A percentile compares a stretch with the other conserved stretches of the same genome.
phyloP scores from a whole-genome alignment of 495 filamentous ascomycete genomes.

The Aspergillus hancockii region DNA sequence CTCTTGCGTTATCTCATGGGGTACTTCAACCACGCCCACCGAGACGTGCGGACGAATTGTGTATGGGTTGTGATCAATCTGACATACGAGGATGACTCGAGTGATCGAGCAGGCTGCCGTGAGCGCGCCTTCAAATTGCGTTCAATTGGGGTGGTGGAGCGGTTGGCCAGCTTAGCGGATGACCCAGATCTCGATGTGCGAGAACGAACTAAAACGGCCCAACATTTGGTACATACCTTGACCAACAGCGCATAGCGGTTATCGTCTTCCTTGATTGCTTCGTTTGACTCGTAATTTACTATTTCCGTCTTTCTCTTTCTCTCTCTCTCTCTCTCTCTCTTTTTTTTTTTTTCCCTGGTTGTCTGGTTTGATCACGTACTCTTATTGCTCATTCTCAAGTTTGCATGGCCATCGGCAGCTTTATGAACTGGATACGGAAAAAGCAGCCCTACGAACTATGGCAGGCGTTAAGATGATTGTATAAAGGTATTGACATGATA shows the following conservation, averaged over 20 bases:
- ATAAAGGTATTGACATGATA: not conserved
- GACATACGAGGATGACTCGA: slow-evolving; percentile 72
- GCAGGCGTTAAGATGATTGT: not conserved
- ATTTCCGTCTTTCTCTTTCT: not conserved
- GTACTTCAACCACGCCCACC: slow-evolving; percentile 67
- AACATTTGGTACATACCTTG: slow-evolving; percentile 60
- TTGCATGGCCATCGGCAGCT: too few relatives aligned
- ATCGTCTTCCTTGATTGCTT: not conserved
- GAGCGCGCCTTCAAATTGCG: slow-evolving; percentile 67
- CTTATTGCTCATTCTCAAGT: not conserved
- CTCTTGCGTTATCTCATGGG: slow-evolving; percentile 53
- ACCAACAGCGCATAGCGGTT: slow-evolving; percentile 26
- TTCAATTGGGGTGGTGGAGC: slow-evolving; percentile 68
- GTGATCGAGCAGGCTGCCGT: slow-evolving; percentile 59
- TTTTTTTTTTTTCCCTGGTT: not conserved
- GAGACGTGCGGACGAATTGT: slow-evolving; percentile 70
- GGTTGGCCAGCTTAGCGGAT: slow-evolving; percentile 61
- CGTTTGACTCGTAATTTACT: not conserved
- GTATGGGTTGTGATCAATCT: slow-evolving; percentile 84
- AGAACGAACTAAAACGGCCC: slow-evolving; percentile 78
- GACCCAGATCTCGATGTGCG: slow-evolving; percentile 82
- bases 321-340: not conserved
- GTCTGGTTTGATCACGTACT: not conserved
- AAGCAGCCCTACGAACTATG: not conserved
- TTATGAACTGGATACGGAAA: too few relatives aligned